Evolutionary conservation across 106 monocot genomes (phyloP).

Genomic region (Agapanthus africanus): DNA sequence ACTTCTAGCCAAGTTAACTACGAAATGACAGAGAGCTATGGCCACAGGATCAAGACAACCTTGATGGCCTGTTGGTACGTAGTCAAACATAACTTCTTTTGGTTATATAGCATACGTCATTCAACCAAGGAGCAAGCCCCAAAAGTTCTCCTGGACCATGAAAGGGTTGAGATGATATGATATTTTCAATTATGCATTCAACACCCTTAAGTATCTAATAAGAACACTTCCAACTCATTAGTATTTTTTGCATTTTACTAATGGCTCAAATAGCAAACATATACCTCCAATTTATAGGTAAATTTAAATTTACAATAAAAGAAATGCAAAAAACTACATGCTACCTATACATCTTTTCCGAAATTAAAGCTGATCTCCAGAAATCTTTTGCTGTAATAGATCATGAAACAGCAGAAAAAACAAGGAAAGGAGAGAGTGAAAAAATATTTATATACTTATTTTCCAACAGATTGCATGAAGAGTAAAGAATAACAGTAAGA

Average conservation of each 20-base stretch:
- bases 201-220: background rate
- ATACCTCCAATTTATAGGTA: background rate
- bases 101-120: too few relatives aligned
- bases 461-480: background rate
- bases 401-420: too few relatives aligned
- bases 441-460: too few relatives aligned
- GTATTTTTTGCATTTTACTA: background rate
- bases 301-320: background rate
- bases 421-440: background rate
- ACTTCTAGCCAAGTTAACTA: too few relatives aligned
- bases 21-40: too few relatives aligned
- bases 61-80: too few relatives aligned
- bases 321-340: background rate
- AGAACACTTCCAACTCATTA: background rate
- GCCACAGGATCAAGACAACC: too few relatives aligned
- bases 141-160: background rate
- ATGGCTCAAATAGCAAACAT: background rate
- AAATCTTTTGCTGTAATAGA: too few relatives aligned
- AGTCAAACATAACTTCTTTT: too few relatives aligned
- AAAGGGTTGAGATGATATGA: background rate
- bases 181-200: background rate
- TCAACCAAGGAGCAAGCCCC: background rate
- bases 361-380: too few relatives aligned
- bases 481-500: background rate
- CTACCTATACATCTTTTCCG: background rate